Base-by-base conservation (phyloP, 2,329 filamentous ascomycete species). In the Fusarium pininemorale region DNA sequence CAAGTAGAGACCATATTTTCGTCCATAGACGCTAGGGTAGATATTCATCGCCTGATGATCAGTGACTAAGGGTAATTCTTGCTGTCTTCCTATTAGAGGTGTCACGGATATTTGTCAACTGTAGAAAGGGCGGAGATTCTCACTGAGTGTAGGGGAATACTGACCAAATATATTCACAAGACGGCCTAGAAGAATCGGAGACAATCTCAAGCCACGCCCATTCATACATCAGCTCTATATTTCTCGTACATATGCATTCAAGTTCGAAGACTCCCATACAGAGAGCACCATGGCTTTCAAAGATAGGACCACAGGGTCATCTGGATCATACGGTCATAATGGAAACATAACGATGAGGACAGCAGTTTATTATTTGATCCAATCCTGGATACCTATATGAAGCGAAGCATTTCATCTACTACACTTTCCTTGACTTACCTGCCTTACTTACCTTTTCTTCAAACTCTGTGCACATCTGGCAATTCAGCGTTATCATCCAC, bases 91-190 rank as follows among this genome's bases (percentile, higher is more conserved):
- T 13, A 7, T 18, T 54, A 22, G 15, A 54, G 20, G 24, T 7
- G 6, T 10, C 24, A 14, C 32, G 12, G 0, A 5, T 6, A n/a
- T 24, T 26, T 12, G 11, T 10, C 3, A 18, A 13, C 0, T 7
- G 28, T 7, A 14, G 24, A 3, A 32, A 9, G 14, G 10, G 11
- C 15, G 16, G 7, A 22, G 7, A 13, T 7, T 50, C 28, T 30
- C 5, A 18, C 10, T 16, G 15, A 18, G 24, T 24, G 24, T 24
- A 24, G 24, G 24, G 24, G 24, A 24, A 24, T 24, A 24, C 24
- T 24, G 24, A 24, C 24, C 24, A 24, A 24, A 24, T 24, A 3
- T 24, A 24, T 24, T 24, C 24, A 24, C 24, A 24, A 24, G 24
- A 24, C 24, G 24, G 4, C 24, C 24, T 24, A 24, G 24, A 24